These are phyloP conservation scores for Ceratocystis harringtonii DNA, from an alignment of 2,329 filamentous ascomycete genomes.

Conservation along the genomic window DNA sequence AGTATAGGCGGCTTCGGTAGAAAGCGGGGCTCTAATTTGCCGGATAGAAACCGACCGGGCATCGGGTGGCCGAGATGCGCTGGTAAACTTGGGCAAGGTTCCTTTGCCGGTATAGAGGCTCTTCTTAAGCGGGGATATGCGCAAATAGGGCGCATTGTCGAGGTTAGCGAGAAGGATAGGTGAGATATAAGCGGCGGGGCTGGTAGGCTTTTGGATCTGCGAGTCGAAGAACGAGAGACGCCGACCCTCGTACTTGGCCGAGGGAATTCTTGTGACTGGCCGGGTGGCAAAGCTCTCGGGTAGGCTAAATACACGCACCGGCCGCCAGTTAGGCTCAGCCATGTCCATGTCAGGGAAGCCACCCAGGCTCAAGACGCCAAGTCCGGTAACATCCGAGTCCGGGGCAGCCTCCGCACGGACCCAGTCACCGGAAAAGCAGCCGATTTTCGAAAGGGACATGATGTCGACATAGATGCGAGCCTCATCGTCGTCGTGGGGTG, in stretches of 20 bases:
- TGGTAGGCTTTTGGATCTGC: constrained; percentile 45
- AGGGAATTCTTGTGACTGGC: constrained; percentile 45
- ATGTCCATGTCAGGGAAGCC: constrained; percentile 41
- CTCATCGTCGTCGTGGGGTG: constrained; percentile 66
- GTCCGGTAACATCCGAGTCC: constrained; percentile 54
- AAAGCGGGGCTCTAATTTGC: constrained; percentile 77
- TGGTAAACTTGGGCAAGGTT: constrained; percentile 40
- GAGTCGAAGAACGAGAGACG: constrained; percentile 51
- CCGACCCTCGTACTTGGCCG: constrained; percentile 35
- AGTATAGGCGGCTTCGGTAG: constrained; percentile 72
- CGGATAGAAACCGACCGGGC: constrained; percentile 69
- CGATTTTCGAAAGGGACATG: constrained; percentile 68
- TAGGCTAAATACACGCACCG: constrained; percentile 76
- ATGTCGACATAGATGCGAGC: constrained; percentile 84
- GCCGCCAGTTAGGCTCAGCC: constrained; percentile 55
- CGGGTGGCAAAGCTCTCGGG: constrained; percentile 57
- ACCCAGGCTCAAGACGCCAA: constrained; percentile 51
- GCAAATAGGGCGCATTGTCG: constrained; percentile 61
- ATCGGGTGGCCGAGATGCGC: constrained; percentile 41
- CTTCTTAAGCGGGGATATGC: constrained; percentile 55
- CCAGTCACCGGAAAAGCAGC: constrained; percentile 97
- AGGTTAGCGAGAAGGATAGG: constrained; percentile 80
- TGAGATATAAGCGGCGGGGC: constrained; percentile 57
- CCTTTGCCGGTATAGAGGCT: constrained; percentile 34
- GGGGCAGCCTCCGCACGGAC: constrained; percentile 66